Base-by-base conservation (phyloP, 352 stramenopile species). In the Plasmopara viticola region DNA sequence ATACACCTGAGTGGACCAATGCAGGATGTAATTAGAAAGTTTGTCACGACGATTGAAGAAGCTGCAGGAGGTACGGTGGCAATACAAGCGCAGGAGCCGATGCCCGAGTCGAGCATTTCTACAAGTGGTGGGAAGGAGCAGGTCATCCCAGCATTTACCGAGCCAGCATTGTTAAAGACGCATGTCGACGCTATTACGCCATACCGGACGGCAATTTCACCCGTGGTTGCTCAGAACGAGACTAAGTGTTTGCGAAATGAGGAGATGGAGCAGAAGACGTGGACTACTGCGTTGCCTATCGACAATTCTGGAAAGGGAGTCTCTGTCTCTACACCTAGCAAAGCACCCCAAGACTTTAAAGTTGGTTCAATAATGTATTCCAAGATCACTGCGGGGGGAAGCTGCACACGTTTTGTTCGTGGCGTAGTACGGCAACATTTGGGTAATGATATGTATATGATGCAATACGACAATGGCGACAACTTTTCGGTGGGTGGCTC, bases 401-500 rank as follows among this genome's bases (percentile, higher is more conserved):
- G 59, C 17, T 64, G 58, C 28, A 60, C 59, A 48, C 67, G 70
- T 30, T 85, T 74, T 55, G 62, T 75, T 33, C 71, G 72, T 38
- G 69, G 76, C 5, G 43, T 68, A 18, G 68, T 84, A 0, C 48
- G 65, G 5, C 65, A 79, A 31, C 48, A 70, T 35, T 48, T 84
- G 20, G 44, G 60, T 9, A 66, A 84, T 41, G 65, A 60, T 6
- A 62, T 50, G 37, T 85, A 81, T 55, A 44, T 62, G 38, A 53
- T 87, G 38, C 60, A 72, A 33, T 87, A 83, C 47, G 72, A 87
- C 37, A 74, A 82, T 41, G 72, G 72, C 5, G 70, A 87, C 53
- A 68, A 75, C 33, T 85, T 72, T 34, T 68, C 68, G 3, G 66
- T 80, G 5, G 31, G 38, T 7, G 51, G 54, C 18, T 64, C 59